Evolutionary conservation across 148 eudicot genomes (phyloP).

Genomic region (Limonium bicolor): DNA sequence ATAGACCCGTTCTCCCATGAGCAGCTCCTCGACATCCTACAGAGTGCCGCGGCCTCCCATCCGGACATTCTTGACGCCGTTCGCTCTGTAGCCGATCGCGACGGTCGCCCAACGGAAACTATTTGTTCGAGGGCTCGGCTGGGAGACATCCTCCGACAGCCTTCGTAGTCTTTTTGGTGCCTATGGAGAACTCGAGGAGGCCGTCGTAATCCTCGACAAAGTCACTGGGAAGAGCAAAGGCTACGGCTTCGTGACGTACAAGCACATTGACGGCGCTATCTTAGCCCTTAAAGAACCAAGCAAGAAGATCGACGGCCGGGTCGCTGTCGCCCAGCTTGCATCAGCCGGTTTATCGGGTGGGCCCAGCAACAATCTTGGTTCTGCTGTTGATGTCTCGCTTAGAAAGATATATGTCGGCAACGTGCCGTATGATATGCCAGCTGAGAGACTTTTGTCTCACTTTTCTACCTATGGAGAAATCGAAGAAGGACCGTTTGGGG

Average conservation of each 20-base stretch:
- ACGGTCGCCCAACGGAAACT: constrained; percentile 49
- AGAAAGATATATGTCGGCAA: constrained; percentile 66
- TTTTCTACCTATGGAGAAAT: constrained; percentile 52
- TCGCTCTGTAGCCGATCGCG: constrained; percentile 48
- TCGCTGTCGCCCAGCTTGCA: constrained; percentile 51
- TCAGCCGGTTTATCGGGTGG: constrained; percentile 23
- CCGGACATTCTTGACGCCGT: constrained; percentile 48
- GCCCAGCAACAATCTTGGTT: constrained; percentile 4
- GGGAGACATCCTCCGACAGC: constrained; percentile 58
- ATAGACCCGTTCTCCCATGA: constrained; percentile 44
- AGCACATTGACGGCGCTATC: constrained; percentile 55
- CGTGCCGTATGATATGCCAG: constrained; percentile 55
- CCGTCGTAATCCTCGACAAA: constrained; percentile 58
- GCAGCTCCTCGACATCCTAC: constrained; percentile 45
- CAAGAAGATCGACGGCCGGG: constrained; percentile 59
- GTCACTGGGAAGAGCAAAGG: constrained; percentile 50
- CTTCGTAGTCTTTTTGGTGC: constrained; percentile 24
- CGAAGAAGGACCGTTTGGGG: constrained; percentile 78
- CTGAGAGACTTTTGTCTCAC: constrained; percentile 33
- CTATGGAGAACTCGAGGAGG: constrained; percentile 62
- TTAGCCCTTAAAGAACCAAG: constrained; percentile 59
- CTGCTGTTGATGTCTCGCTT: constrained; percentile 17
- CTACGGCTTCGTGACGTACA: constrained; percentile 48
- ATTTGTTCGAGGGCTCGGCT: constrained; percentile 63
- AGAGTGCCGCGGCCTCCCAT: constrained; percentile 29